These are phyloP conservation scores for Penicillium canescens DNA, from an alignment of 495 filamentous ascomycete genomes.

Conservation along the genomic window DNA sequence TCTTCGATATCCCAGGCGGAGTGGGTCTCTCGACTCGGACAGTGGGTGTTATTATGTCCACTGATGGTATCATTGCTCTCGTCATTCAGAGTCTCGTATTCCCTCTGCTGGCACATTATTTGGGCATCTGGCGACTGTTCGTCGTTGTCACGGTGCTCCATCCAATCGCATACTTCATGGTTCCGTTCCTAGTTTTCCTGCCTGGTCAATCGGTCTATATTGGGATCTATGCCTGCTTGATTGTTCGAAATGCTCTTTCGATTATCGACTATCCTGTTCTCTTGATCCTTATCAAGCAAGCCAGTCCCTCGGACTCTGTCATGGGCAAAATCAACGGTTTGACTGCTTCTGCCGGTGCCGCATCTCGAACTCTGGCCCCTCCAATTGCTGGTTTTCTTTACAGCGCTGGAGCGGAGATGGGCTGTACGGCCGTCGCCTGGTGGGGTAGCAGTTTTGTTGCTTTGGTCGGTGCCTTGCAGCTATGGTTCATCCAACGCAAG, in stretches of 20 bases:
- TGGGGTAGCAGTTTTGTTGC: constrained; percentile 74
- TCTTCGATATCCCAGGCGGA: constrained; percentile 68
- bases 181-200: constrained; percentile 67
- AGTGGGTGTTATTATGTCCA: constrained; percentile 76
- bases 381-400: constrained; percentile 77
- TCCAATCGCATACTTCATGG: constrained; percentile 72
- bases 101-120: constrained; percentile 63
- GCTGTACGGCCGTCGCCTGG: constrained; percentile 77
- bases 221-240: constrained; percentile 72
- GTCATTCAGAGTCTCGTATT: constrained; percentile 78
- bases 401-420: constrained; percentile 61
- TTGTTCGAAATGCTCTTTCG: constrained; percentile 71
- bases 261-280: constrained; percentile 79
- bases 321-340: constrained; percentile 82
- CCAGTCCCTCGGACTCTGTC: constrained; percentile 63
- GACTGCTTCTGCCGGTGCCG: constrained; percentile 75
- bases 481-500: constrained; percentile 61
- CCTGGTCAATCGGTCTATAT: constrained; percentile 57
- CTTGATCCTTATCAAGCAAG: constrained; percentile 82
- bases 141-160: constrained; percentile 72
- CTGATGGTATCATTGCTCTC: constrained; percentile 77
- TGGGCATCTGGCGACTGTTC: constrained; percentile 77
- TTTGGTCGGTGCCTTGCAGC: constrained; percentile 64
- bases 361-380: constrained; percentile 73
- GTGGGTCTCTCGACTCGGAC: constrained; percentile 70